Percentiles rank a stretch among this genome's conserved stretches.
phyloP scores from a whole-genome alignment of 2,329 filamentous ascomycete genomes.

The Sporothrix mexicana region DNA sequence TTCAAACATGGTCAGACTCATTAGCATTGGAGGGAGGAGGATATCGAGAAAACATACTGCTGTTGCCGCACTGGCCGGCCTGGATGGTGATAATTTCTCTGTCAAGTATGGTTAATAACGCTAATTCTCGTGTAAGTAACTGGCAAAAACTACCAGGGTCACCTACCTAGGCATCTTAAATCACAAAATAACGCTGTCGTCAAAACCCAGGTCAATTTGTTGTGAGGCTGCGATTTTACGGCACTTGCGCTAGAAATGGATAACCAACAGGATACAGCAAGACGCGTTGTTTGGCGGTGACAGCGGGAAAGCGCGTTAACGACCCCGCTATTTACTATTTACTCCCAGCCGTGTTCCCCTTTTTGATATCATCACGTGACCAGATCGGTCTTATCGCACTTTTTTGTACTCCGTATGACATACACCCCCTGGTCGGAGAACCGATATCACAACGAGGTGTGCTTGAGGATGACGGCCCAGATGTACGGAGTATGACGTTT shows the following conservation, averaged over 20 bases:
- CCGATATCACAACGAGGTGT: constrained; percentile 11
- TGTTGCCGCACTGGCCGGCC: constrained; percentile 99
- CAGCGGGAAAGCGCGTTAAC: constrained; percentile 27
- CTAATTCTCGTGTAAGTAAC: neutral
- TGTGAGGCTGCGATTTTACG: constrained; percentile 29
- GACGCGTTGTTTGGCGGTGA: constrained; percentile 26
- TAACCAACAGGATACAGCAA: neutral
- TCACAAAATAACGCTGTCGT: neutral
- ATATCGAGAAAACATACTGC: constrained; percentile 69
- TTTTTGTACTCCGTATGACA: no score
- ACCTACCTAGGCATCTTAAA: constrained; percentile 46
- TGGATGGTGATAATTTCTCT: constrained; percentile 99
- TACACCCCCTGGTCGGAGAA: neutral
- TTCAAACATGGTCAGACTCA: constrained; percentile 41
- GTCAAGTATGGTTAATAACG: constrained; percentile 24
- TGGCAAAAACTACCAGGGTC: neutral
- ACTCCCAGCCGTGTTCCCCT: constrained; percentile 6
- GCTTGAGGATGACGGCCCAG: constrained; percentile 1
- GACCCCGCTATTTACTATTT: constrained; percentile 30
- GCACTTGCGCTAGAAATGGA: neutral
- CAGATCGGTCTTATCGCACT: neutral
- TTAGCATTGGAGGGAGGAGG: constrained; percentile 33
- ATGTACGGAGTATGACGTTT: constrained; percentile 19
- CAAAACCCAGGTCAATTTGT: neutral
- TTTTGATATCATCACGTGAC: constrained; percentile 8